A percentile compares a stretch with the other conserved stretches of the same genome.
phyloP scores from a whole-genome alignment of 345 rosid genomes.

The Arabis alpina region DNA sequence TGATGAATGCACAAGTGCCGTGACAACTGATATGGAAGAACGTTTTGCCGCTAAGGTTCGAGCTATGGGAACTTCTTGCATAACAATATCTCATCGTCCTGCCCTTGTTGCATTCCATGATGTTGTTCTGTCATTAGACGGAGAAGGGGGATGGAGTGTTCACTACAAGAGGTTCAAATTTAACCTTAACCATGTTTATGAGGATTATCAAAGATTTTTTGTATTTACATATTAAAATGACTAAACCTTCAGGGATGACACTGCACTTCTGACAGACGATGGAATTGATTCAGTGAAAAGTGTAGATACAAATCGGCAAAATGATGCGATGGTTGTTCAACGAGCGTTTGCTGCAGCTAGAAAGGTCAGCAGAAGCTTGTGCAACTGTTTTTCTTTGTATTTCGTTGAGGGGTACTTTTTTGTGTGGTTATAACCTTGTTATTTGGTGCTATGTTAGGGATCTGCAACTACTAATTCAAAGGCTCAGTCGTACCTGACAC shows the following conservation, averaged over 20 bases:
- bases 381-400: constrained; percentile 5
- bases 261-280: constrained; percentile 53
- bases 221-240: constrained; percentile 29
- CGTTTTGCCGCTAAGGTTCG: constrained; percentile 94
- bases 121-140: constrained; percentile 90
- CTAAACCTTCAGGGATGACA: constrained; percentile 65
- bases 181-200: constrained; percentile 27
- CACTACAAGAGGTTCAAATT: constrained; percentile 73
- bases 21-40: constrained; percentile 99
- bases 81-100: constrained; percentile 99
- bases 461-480: constrained; percentile 57
- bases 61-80: constrained; percentile 99
- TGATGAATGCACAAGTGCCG: constrained; percentile 99
- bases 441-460: constrained; percentile 52
- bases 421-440: constrained; percentile 28
- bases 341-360: constrained; percentile 72
- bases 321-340: constrained; percentile 90
- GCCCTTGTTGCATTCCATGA: constrained; percentile 98
- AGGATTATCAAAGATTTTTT: constrained; percentile 6
- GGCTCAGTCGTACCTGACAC: constrained; percentile 63
- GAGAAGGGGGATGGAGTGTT: constrained; percentile 96
- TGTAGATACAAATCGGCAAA: constrained; percentile 71
- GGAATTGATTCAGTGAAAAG: constrained; percentile 46
- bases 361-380: constrained; percentile 53
- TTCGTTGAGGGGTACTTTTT: constrained; percentile 18